Evolutionary conservation across 352 stramenopile genomes (phyloP), one percentile per base, ranked within the genome.

Genomic region (Aphanomyces invadans): DNA sequence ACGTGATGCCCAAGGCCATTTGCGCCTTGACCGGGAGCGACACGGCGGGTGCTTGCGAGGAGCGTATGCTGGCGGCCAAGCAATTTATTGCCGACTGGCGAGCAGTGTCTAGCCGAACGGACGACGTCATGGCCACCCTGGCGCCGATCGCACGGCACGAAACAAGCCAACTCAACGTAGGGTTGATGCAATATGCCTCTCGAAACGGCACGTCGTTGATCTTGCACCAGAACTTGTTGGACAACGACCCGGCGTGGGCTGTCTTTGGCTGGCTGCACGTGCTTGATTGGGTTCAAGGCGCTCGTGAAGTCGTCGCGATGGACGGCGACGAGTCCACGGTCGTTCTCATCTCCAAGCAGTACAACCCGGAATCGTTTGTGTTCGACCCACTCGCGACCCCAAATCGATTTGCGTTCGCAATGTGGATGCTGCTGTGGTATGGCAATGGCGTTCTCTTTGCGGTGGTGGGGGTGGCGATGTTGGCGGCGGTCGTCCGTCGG

Each of bases 241-340:
- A 57, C 29, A 11, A 7, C 15, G 46, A 54, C 23, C 28, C 9
- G 10, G 29, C 17, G 11, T 57, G 19, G 21, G 17, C 7, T 32
- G 29, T 57, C 25, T 57, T 38, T 33, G 25, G 49, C 49, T 57
- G 49, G 49, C 21, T 57, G 15, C 19, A 36, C 15, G 19, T 57
- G 12, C 11, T 57, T 21, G 49, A 57, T 33, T 57, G 49, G 49
- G 5, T 57, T 28, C 21, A 57, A 57, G 49, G 49, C 49, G 4
- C 11, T 17, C 49, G 49, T 11, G 49, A 57, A 57, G 49, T 57
- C 17, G 23, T 57, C 15, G 21, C 21, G 4, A 38, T 57, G 11
- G 49, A 57, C 25, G 2, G 49, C 7, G 49, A 57, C 29, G 49
- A 38, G 5, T 19, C 4, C 21, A 36, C 49, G 17, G 0, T 57